phyloP scores from a whole-genome alignment of 306 rosid species.

The Calophaca sinica region DNA sequence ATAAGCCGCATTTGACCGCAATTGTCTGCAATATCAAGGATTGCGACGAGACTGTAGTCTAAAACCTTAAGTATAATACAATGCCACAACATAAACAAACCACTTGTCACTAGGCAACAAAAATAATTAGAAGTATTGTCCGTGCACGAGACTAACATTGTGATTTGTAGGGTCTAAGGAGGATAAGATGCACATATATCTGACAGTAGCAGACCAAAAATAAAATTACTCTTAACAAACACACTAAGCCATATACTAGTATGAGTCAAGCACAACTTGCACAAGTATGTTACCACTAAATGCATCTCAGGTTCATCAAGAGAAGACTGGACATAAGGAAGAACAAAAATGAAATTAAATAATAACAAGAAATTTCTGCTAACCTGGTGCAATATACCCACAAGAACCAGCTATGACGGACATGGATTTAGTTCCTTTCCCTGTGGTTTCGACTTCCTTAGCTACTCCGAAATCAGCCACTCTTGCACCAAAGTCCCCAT shows the following conservation, averaged over 20 bases:
- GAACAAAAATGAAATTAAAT: neutral
- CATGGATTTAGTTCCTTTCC: conserved; percentile 76
- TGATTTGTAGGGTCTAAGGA: neutral
- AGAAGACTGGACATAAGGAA: neutral
- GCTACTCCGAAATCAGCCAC: conserved; percentile 99
- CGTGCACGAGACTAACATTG: conserved; percentile 28
- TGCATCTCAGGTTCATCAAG: conserved; percentile 7
- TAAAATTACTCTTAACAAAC: conserved; percentile 31
- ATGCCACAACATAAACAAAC: conserved; percentile 1
- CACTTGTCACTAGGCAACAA: conserved; percentile 33
- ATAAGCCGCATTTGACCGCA: too few species aligned
- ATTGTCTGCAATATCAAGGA: too few species aligned
- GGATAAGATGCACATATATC: conserved; percentile 18
- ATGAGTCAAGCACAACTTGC: conserved; percentile 17
- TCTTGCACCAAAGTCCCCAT: conserved; percentile 82
- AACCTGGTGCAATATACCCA: conserved; percentile 99
- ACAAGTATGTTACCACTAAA: conserved; percentile 11
- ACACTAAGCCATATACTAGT: neutral
- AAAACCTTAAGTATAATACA: too few species aligned
- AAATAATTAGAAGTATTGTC: conserved; percentile 13
- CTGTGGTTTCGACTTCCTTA: conserved; percentile 68
- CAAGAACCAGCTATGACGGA: conserved; percentile 92
- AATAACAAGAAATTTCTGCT: conserved; percentile 30
- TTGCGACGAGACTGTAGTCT: too few species aligned
- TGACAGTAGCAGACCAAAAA: conserved; percentile 6